Base-by-base conservation (phyloP, 2,329 filamentous ascomycete species). In the Curvularia verruculosa region DNA sequence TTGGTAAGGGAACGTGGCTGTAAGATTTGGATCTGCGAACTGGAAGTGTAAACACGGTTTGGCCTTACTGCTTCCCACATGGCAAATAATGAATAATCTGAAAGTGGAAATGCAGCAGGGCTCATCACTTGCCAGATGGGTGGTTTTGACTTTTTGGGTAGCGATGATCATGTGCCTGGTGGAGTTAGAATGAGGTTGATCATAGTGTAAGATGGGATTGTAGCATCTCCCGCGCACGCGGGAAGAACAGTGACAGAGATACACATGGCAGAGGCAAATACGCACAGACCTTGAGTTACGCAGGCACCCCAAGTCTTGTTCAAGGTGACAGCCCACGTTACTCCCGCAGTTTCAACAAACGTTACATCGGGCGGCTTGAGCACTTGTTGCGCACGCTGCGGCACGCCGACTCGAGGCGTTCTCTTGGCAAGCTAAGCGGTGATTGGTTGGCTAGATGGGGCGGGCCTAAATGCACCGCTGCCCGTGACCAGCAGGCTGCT, bases 401-500 rank as follows among this genome's bases (percentile, higher is more conserved):
- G 55, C 29, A 31, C 26, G 55, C 55, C 51, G 51, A 54, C 45
- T 37, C 23, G 34, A 29, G 39, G 51, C 45, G 28, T 26, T 40
- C 19, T 29, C 46, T 50, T 54, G 45, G 46, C 55, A 8, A 3
- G 24, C 39, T 28, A 23, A 15, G n/a, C 5, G 13, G 8, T 37
- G 9, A 67, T 66, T 68, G 63, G 66, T 41, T 48, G 46, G 36
- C 6, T 13, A 21, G 19, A 23, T 21, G 18, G 18, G 13, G 26
- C 21, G 43, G 24, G n/a, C 36, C 39, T 48, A 55, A 65, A 65
- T 67, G 55, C 55, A 56, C 51, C 45, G 52, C 54, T 53, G 52
- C 49, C 46, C 52, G 49, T 48, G 31, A 61, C 49, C 21, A 61
- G 48, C 54, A 18, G 56, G 52, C 57, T 58, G 44, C 51, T 36